These are phyloP conservation scores for Sordariomycetes sp. DNA, from an alignment of 2,329 filamentous ascomycete genomes.

Conservation along the genomic window DNA sequence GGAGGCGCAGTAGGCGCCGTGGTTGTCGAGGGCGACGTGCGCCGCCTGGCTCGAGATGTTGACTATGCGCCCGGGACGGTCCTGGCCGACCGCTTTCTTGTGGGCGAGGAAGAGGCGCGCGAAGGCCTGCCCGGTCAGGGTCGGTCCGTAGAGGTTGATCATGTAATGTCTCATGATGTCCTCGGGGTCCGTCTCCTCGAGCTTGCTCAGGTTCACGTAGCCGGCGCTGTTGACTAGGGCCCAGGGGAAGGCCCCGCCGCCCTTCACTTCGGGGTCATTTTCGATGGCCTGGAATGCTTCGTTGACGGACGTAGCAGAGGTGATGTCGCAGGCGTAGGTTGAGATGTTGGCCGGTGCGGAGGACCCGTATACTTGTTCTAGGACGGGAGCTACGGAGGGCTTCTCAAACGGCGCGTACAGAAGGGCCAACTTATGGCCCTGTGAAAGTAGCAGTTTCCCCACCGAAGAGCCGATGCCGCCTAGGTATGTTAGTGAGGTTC, in stretches of 20 bases:
- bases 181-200: conserved; percentile 6
- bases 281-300: conserved; percentile 5
- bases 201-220: conserved; percentile 6
- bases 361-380: conserved; percentile 5
- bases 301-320: conserved; percentile 4
- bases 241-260: conserved; percentile 2
- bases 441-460: conserved; percentile 1
- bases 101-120: conserved; percentile 5
- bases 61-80: conserved; percentile 6
- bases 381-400: not conserved
- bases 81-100: conserved; percentile 1
- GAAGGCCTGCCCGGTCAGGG: conserved; percentile 7
- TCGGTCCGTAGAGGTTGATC: conserved; percentile 7
- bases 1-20: conserved; percentile 7
- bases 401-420: conserved; percentile 8
- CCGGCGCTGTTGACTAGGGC: conserved; percentile 8
- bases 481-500: not conserved
- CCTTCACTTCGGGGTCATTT: not conserved
- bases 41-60: conserved; percentile 7
- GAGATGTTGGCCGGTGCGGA: not conserved
- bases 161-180: conserved; percentile 6
- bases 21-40: conserved; percentile 7
- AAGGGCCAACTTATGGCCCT: conserved; percentile 6
- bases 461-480: conserved; percentile 7
- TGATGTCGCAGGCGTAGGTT: conserved; percentile 7